Evolutionary conservation across 2,329 filamentous ascomycete genomes (phyloP).

Genomic region (Pseudocercospora vitis): DNA sequence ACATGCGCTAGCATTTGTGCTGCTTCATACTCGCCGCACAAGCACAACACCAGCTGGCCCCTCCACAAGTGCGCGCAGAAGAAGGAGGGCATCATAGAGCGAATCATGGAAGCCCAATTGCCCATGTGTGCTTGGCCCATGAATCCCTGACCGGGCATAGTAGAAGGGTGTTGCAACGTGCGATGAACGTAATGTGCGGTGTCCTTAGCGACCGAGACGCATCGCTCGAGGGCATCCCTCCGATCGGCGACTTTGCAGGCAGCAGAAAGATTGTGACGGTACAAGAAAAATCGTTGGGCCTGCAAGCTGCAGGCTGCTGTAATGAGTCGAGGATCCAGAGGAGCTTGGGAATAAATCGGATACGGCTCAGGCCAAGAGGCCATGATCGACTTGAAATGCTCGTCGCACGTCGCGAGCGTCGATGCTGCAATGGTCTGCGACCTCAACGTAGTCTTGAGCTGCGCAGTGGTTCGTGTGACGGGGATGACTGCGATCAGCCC

Average conservation of each 20-base stretch:
- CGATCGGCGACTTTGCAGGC: constrained; percentile 66
- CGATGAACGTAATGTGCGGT: constrained; percentile 75
- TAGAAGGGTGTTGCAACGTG: constrained; percentile 50
- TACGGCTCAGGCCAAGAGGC: constrained; percentile 73
- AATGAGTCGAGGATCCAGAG: constrained; percentile 72
- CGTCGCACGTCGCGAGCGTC: constrained; percentile 75
- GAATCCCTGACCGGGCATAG: constrained; percentile 25
- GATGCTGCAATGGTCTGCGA: constrained; percentile 65
- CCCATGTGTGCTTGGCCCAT: constrained; percentile 38
- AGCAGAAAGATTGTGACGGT: constrained; percentile 83
- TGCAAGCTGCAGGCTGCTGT: constrained; percentile 76
- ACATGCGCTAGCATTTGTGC: constrained; percentile 73
- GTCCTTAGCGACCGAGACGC: constrained; percentile 71
- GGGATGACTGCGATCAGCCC: constrained; percentile 78
- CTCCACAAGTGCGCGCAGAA: constrained; percentile 85
- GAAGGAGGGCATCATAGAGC: constrained; percentile 69
- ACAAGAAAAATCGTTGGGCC: constrained; percentile 78
- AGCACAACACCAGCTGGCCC: constrained; percentile 75
- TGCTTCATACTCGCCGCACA: constrained; percentile 69
- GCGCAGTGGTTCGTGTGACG: constrained; percentile 73
- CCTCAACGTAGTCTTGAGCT: constrained; percentile 69
- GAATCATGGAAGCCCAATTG: constrained; percentile 58
- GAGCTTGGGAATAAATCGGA: constrained; percentile 63
- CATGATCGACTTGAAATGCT: constrained; percentile 74
- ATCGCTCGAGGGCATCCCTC: constrained; percentile 72